phyloP scores from a whole-genome alignment of 1,284 basidiomycete genomes.

The Moniliella sp. region DNA sequence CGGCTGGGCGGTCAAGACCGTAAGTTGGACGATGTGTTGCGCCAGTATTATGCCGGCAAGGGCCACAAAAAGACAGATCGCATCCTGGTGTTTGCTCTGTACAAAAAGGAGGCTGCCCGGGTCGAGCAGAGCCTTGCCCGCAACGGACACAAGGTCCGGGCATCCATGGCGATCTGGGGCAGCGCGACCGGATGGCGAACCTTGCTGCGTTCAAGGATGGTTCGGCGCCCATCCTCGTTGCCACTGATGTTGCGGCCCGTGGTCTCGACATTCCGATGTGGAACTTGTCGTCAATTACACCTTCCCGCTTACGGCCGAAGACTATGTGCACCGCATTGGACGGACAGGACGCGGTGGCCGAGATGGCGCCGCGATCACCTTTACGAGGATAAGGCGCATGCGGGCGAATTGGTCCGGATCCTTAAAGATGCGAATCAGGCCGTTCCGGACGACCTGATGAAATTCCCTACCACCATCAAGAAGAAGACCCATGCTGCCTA shows the following conservation, averaged over 20 bases:
- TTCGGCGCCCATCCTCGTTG: slow-evolving; percentile 62
- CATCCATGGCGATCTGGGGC: slow-evolving; percentile 78
- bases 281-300: slow-evolving; percentile 54
- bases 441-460: slow-evolving; percentile 52
- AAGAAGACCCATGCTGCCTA: slow-evolving; percentile 63
- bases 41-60: slow-evolving; percentile 36
- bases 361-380: slow-evolving; percentile 76
- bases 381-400: slow-evolving; percentile 48
- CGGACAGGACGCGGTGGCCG: slow-evolving; percentile 81
- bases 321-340: slow-evolving; percentile 93
- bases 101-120: slow-evolving; percentile 80
- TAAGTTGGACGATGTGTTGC: slow-evolving; percentile 26
- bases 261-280: slow-evolving; percentile 89
- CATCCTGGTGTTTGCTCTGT: slow-evolving; percentile 78
- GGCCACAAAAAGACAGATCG: slow-evolving; percentile 43
- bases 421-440: slow-evolving; percentile 61
- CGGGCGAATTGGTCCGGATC: slow-evolving; percentile 79
- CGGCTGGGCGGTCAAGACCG: slow-evolving; percentile 73
- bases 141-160: slow-evolving; percentile 64
- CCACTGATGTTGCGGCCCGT: slow-evolving; percentile 88
- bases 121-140: slow-evolving; percentile 59
- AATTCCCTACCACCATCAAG: slow-evolving; percentile 72
- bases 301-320: slow-evolving; percentile 56
- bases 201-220: slow-evolving; percentile 76
- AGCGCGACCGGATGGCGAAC: slow-evolving; percentile 62